Percentiles rank a stretch among this genome's conserved stretches.
phyloP scores from a whole-genome alignment of 2,329 filamentous ascomycete species.

The Drechslerella coelobrocha region DNA sequence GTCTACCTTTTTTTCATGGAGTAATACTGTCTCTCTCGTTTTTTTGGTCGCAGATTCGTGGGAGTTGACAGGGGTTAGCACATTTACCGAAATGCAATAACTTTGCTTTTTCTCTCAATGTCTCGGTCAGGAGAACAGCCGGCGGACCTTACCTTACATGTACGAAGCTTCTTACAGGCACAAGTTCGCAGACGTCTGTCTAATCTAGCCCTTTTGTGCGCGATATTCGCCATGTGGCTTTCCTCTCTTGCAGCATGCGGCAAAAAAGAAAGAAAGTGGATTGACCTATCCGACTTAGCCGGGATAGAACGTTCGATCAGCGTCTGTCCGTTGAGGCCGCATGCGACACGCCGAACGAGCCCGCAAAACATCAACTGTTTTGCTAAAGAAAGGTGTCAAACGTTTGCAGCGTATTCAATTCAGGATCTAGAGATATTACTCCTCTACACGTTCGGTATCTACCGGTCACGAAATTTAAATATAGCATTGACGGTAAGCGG shows the following conservation, averaged over 20 bases:
- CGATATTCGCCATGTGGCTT: conserved; percentile 38
- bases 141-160: too few species aligned
- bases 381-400: not conserved
- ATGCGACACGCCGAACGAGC: not conserved
- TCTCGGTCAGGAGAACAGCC: not conserved
- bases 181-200: too few species aligned
- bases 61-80: conserved; percentile 23
- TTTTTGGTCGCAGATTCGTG: conserved; percentile 18
- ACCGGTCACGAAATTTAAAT: too few species aligned
- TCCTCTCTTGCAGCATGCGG: too few species aligned
- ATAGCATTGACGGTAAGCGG: too few species aligned
- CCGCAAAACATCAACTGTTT: not conserved
- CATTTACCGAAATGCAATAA: conserved; percentile 46
- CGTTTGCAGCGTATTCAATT: not conserved
- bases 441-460: too few species aligned
- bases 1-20: conserved; percentile 10
- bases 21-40: too few species aligned
- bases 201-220: too few species aligned
- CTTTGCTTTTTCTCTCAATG: not conserved
- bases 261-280: conserved; percentile 13
- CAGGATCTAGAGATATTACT: too few species aligned
- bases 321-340: conserved; percentile 19
- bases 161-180: not conserved
- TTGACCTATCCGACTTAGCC: conserved; percentile 48
- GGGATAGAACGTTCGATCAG: conserved; percentile 14